Conservation (phyloP, 768 basidiomycete genomes). For the Macrocybe gigantea region DNA sequence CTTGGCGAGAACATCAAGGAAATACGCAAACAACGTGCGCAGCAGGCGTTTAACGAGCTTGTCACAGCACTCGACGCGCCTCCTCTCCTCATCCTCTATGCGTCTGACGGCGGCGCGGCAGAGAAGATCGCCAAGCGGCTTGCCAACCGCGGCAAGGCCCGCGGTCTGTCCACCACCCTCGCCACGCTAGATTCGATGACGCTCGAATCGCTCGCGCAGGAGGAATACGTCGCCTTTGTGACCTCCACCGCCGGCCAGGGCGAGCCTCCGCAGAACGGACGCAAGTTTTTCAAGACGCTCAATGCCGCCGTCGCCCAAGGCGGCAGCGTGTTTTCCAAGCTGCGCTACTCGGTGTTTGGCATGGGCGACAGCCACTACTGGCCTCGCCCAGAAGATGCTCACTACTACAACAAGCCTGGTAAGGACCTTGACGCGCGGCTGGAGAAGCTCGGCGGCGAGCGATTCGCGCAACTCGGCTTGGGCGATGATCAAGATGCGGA, state of each 20-base stretch:
- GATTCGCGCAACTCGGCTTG: slow-evolving; percentile 70
- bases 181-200: slow-evolving; percentile 78
- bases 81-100: slow-evolving; percentile 85
- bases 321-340: slow-evolving; percentile 52
- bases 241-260: slow-evolving; percentile 96
- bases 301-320: slow-evolving; percentile 58
- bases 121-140: slow-evolving; percentile 95
- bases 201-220: slow-evolving; percentile 67
- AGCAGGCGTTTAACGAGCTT: slow-evolving; percentile 79
- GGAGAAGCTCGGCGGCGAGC: slow-evolving; percentile 72
- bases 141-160: slow-evolving; percentile 71
- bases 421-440: slow-evolving; percentile 85
- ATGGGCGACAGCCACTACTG: slow-evolving; percentile 99
- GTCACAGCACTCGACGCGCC: slow-evolving; percentile 83
- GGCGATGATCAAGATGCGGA: slow-evolving; percentile 98
- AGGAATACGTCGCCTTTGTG: slow-evolving; percentile 77
- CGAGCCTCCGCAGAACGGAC: slow-evolving; percentile 95
- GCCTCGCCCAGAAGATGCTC: slow-evolving; percentile 94
- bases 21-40: slow-evolving; percentile 75
- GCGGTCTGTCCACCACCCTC: slow-evolving; percentile 74
- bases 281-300: slow-evolving; percentile 82
- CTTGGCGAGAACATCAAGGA: slow-evolving; percentile 81
- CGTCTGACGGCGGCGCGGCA: slow-evolving; percentile 92
- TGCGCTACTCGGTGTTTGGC: slow-evolving; percentile 82
- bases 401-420: slow-evolving; percentile 95